Base-by-base conservation (phyloP, 2,329 filamentous ascomycete species). In the Aspergillus bombycis region DNA sequence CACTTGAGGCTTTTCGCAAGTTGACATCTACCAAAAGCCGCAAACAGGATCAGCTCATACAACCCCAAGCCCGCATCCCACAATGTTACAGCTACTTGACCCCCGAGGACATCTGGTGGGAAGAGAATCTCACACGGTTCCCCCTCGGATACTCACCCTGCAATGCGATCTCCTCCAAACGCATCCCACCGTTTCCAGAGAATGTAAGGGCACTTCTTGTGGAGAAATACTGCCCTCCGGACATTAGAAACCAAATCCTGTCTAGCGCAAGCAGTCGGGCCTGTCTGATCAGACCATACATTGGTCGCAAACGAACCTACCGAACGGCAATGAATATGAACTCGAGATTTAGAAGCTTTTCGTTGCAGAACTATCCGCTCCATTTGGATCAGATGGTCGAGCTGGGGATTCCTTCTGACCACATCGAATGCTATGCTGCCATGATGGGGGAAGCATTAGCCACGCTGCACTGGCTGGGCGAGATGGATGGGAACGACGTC, bases 401-500 rank as follows among this genome's bases (percentile, higher is more conserved):
- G 0, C 68, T 86, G 0, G 70, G 67, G 0, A 70, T 86, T 0
- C 65, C 77, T 0, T n/a, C 1, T 28, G 60, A 1, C 6, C 65
- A 72, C 0, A 68, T 73, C 0, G 1, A 57, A 0, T 26, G 57
- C 0, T 85, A 84, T 64, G 80, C 82, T 0, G 59, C 60, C 1
- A 72, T 74, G 0, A 85, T 88, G 79, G 86, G 81, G 0, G 78
- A 83, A 4, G 76, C 80, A 0, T 76, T 88, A 0, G 84, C 85
- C 0, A 74, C 82, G 3, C 72, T 87, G 57, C 81, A 85, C 63
- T 88, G 83, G 84, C 53, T 67, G 1, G 80, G 76, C 0, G 64
- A 73, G 12, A 69, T 85, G 0, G 84, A 88, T 65, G 85, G 79
- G 0, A 82, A 82, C 41, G 85, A 86, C 53, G 77, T 88, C 2